Conservation (phyloP, 495 filamentous ascomycete genomes). For the Paragyromitra xinjiangensis region DNA sequence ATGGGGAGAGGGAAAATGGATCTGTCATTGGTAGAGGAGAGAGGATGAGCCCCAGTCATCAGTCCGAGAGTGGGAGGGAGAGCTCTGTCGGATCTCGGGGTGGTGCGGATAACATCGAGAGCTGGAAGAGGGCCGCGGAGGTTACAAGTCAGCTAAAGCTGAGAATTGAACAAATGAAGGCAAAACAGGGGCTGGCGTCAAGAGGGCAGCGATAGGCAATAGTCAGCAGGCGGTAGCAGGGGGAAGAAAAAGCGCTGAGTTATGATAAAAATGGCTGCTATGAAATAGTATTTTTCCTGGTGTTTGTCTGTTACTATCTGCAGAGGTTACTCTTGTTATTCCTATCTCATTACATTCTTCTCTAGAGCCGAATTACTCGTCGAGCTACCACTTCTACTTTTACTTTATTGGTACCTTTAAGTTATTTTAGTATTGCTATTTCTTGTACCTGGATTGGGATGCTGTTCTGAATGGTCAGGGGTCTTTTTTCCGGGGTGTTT, state of each 20-base stretch:
- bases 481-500: constrained; percentile 49
- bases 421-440: constrained; percentile 38
- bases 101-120: constrained; percentile 75
- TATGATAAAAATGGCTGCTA: constrained; percentile 30
- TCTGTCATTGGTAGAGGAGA: constrained; percentile 53
- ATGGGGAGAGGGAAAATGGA: constrained; percentile 73
- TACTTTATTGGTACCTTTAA: not conserved
- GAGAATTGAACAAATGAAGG: constrained; percentile 75
- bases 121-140: constrained; percentile 98
- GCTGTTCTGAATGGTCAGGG: constrained; percentile 34
- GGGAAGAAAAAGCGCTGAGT: not conserved
- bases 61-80: constrained; percentile 57
- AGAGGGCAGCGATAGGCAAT: constrained; percentile 40
- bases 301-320: constrained; percentile 36
- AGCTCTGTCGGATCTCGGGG: constrained; percentile 62
- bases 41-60: constrained; percentile 53
- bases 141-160: constrained; percentile 97
- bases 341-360: constrained; percentile 28
- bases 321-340: constrained; percentile 40
- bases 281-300: constrained; percentile 41
- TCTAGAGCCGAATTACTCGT: constrained; percentile 40
- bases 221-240: not conserved
- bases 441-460: constrained; percentile 44
- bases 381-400: constrained; percentile 30
- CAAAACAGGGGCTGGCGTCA: constrained; percentile 58